Evolutionary conservation across 169 alveolate genomes (phyloP).

Genomic region (Eimeria acervulina): DNA sequence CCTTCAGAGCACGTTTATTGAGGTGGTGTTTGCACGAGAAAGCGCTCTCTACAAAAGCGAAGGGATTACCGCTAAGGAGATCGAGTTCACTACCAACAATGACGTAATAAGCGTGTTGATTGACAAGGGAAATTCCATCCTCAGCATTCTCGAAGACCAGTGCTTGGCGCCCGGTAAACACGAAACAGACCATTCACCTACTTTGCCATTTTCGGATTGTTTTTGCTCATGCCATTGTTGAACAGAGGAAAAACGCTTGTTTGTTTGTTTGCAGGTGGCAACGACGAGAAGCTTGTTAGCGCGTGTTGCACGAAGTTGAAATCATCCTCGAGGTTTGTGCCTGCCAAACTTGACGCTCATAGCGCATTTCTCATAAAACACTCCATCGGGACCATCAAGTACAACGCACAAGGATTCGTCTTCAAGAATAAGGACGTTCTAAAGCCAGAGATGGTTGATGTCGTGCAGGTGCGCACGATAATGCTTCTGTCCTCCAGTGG

Average conservation of each 20-base stretch:
- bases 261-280: constrained; percentile 83
- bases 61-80: constrained; percentile 92
- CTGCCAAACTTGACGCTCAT: constrained; percentile 89
- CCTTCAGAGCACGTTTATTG: constrained; percentile 95
- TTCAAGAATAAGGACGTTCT: constrained; percentile 94
- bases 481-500: neutral
- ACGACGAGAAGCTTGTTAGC: constrained; percentile 89
- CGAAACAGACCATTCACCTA: neutral
- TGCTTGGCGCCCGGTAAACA: constrained; percentile 94
- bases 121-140: constrained; percentile 87
- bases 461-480: constrained; percentile 54
- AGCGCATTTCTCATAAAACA: constrained; percentile 90
- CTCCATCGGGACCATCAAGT: constrained; percentile 93
- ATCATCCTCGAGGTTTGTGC: constrained; percentile 90
- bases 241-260: neutral
- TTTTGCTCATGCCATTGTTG: neutral
- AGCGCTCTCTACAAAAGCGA: constrained; percentile 90
- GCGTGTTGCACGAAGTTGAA: constrained; percentile 92
- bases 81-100: constrained; percentile 89
- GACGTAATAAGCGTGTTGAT: constrained; percentile 72
- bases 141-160: constrained; percentile 94
- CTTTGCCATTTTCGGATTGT: neutral
- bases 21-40: constrained; percentile 97
- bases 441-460: constrained; percentile 92
- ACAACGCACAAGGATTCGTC: constrained; percentile 91